Base-by-base conservation (phyloP, 768 basidiomycete species). In the Termitomyces sp. region DNA sequence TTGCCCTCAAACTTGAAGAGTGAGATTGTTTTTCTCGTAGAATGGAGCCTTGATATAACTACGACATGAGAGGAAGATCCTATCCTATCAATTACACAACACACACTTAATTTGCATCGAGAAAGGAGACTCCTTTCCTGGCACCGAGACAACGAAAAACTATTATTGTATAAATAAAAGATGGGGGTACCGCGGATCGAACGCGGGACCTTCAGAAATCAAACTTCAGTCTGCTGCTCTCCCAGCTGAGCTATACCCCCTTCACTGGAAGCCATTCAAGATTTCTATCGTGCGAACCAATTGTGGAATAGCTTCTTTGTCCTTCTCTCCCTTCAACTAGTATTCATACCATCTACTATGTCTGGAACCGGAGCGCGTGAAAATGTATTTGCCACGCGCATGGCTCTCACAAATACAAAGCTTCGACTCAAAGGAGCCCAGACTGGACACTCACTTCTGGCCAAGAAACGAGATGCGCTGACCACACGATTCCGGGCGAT, bases 391-490 rank as follows among this genome's bases (percentile, higher is more conserved):
- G 95, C 96, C 23, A 98, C 96, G 20, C 89, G 96, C 47, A 98
- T 98, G 95, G 93, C 95, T 36, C 81, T 98, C 47, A 95, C 93
- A 58, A 91, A 94, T 73, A 98, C 93, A 59, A 94, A 94, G 69
- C 76, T 88, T 35, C 85, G 93, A 51, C 80, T 96, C 58, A 96
- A 96, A 72, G 86, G 93, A 20, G 94, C 95, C 6, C 92, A 95
- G 74, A 96, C 93, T 0, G 95, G 96, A 32, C 96, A 98, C 72
- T 95, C 93, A 0, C 78, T 98, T 23, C 82, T 98, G 28, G 95
- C 96, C 30, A 98, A 98, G 85, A 99, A 99, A 77, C 85, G 95
- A 57, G 97, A 99, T 79, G 97, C 97, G 51, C 77, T 98, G 66
- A 96, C 91, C 35, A 93, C 92, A 40, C 82, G 97, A 67, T 99